Evolutionary conservation across 371 early-diverging fungal species (phyloP), one percentile per base, ranked within the genome.

Genomic region (Sporodiniella umbellata): DNA sequence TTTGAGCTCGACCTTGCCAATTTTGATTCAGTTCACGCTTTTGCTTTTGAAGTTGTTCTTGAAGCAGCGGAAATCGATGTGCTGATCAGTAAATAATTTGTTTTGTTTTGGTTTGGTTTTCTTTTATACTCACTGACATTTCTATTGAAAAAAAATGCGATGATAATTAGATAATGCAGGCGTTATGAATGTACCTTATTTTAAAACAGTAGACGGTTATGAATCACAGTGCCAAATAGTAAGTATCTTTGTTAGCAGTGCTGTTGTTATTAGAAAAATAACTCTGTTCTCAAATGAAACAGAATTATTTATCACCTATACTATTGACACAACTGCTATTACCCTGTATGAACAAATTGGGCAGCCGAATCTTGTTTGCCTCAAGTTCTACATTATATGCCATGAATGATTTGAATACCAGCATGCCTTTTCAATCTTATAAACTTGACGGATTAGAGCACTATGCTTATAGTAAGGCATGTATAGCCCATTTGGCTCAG

Each of bases 131-230:
- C n/a, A n/a, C n/a, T n/a, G n/a, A n/a, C n/a, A n/a, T n/a, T n/a
- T n/a, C n/a, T n/a, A n/a, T n/a, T n/a, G n/a, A n/a, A n/a, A n/a
- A n/a, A n/a, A n/a, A n/a, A n/a, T n/a, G n/a, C n/a, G n/a, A n/a
- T n/a, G n/a, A n/a, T n/a, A n/a, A n/a, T 15, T 56, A 72, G 72
- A 79, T 54, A 87, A 87, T 59, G 81, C 84, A 19, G 93, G 90
- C 5, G 68, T 92, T 17, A 91, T 92, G 92, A 80, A 75, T 28
- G 62, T 67, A 2, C 90, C 92, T 1, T 81, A 66, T 35, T 53
- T 54, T 0, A 47, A 60, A 12, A 87, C 91, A 1, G 56, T 52
- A 8, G 89, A 93, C 56, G 86, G 82, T 10, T 64, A 83, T 23
- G 91, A 93, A 67, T 42, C 69, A 39, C 91, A 90, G 68, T 87